Evolutionary conservation across 1,284 basidiomycete genomes (phyloP).

Genomic region (Rhodotorula sp.): DNA sequence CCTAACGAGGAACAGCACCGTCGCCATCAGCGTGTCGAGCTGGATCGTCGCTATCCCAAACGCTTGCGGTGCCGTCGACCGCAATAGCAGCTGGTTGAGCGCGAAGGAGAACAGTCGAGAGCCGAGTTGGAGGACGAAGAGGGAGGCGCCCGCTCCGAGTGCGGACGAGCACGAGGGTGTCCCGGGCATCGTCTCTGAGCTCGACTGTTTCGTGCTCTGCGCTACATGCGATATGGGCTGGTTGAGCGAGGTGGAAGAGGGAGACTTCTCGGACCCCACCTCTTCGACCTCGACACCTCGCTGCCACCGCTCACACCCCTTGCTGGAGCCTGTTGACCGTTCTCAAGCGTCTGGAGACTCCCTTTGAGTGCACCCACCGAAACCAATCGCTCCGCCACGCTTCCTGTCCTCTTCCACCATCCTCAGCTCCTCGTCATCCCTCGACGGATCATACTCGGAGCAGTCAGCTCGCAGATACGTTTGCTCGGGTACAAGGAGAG

Average conservation of each 20-base stretch:
- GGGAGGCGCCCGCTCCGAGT: constrained; percentile 51
- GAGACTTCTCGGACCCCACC: neutral
- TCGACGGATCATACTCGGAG: too few relatives aligned
- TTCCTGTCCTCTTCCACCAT: neutral
- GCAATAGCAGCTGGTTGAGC: constrained; percentile 82
- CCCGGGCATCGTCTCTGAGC: neutral
- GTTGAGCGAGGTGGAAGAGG: constrained; percentile 39
- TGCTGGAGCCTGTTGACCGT: too few relatives aligned
- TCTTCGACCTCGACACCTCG: neutral
- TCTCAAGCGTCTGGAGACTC: too few relatives aligned
- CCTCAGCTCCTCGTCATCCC: neutral
- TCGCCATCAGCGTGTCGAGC: constrained; percentile 80
- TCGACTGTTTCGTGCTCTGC: too few relatives aligned
- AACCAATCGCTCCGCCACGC: too few relatives aligned
- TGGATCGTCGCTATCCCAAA: constrained; percentile 84
- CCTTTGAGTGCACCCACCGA: too few relatives aligned
- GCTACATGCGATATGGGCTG: constrained; percentile 52
- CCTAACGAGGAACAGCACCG: constrained; percentile 84
- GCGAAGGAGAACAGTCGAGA: constrained; percentile 80
- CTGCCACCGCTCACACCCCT: neutral
- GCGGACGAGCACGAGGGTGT: neutral
- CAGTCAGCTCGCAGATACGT: too few relatives aligned
- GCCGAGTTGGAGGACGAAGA: constrained; percentile 81
- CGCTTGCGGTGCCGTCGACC: constrained; percentile 77
- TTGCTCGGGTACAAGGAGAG: too few relatives aligned